A percentile compares a stretch with the other conserved stretches of the same genome.
phyloP scores from a whole-genome alignment of 768 basidiomycete species.

The Steccherinum ochraceum region DNA sequence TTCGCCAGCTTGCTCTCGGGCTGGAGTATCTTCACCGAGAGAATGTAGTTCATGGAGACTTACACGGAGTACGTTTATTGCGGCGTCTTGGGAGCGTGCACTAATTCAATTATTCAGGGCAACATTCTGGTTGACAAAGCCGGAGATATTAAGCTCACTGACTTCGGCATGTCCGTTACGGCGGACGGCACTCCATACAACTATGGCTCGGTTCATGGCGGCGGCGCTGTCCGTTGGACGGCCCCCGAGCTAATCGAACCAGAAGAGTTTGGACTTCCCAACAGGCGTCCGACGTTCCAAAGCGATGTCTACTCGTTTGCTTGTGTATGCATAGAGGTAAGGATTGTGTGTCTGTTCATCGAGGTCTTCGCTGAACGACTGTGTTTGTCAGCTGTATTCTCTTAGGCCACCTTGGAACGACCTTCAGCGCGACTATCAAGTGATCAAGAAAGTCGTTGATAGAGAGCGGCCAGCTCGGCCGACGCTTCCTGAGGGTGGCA shows the following conservation, averaged over 20 bases:
- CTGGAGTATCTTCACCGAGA: conserved; percentile 3
- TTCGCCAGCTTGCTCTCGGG: conserved; percentile 2
- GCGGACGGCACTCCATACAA: not conserved
- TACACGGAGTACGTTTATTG: conserved; percentile 2
- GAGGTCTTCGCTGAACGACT: not conserved
- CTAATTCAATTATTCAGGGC: not conserved
- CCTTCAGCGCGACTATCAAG: not conserved
- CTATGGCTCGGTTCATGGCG: not conserved
- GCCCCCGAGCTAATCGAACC: conserved; percentile 9
- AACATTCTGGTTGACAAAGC: conserved; percentile 10
- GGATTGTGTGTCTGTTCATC: not conserved
- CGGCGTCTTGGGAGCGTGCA: not conserved
- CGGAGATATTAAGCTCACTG: conserved; percentile 5
- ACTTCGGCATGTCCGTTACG: conserved; percentile 8
- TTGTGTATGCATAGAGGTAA: not conserved
- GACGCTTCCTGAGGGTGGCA: not conserved
- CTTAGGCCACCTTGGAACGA: not conserved
- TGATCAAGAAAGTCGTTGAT: not conserved
- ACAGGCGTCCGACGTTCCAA: not conserved
- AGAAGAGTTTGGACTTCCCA: not conserved
- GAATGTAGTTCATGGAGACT: conserved; percentile 8
- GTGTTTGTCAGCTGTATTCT: not conserved
- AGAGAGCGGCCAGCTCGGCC: not conserved
- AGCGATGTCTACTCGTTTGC: not conserved
- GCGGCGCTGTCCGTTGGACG: not conserved